Conservation (phyloP, 1,284 basidiomycete genomes). For the Cutaneotrichosporon sp. region DNA sequence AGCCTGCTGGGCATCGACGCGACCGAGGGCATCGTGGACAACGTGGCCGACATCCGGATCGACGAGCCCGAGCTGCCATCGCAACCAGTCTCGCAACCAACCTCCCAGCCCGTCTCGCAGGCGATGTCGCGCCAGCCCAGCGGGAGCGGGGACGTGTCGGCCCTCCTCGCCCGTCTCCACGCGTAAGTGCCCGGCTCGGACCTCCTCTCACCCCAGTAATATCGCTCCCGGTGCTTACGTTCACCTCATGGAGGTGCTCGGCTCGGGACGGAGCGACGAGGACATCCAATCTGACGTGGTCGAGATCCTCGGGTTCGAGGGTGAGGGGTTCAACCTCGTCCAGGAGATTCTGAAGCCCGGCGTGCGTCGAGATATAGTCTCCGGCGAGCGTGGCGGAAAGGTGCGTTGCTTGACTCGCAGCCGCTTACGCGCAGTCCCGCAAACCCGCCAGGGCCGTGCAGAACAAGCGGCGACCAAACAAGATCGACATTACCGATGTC, state of each 20-base stretch:
- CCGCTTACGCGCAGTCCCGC: not conserved
- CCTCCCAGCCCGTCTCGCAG: not conserved
- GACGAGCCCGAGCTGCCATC: not conserved
- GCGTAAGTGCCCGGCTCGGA: not conserved
- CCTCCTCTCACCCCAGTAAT: constrained; percentile 6
- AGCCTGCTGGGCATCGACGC: constrained; percentile 5
- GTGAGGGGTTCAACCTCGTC: constrained; percentile 50
- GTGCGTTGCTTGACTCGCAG: constrained; percentile 4
- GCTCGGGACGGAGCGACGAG: constrained; percentile 53
- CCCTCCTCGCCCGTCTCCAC: constrained; percentile 8
- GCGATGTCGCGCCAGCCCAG: not conserved
- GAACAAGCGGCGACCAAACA: constrained; percentile 11
- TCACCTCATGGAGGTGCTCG: constrained; percentile 36
- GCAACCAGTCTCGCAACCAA: not conserved
- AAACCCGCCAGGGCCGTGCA: not conserved
- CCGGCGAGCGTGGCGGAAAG: constrained; percentile 10
- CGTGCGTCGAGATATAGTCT: constrained; percentile 25
- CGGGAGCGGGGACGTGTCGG: not conserved
- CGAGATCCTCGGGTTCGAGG: constrained; percentile 81
- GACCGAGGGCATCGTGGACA: not conserved
- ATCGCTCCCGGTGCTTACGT: constrained; percentile 23
- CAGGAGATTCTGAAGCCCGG: constrained; percentile 37
- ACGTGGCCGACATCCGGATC: not conserved
- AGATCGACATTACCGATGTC: constrained; percentile 37
- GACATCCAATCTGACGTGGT: constrained; percentile 72